Evolutionary conservation across 305 asterid genomes (phyloP).

Genomic region (Solanum hybrid): DNA sequence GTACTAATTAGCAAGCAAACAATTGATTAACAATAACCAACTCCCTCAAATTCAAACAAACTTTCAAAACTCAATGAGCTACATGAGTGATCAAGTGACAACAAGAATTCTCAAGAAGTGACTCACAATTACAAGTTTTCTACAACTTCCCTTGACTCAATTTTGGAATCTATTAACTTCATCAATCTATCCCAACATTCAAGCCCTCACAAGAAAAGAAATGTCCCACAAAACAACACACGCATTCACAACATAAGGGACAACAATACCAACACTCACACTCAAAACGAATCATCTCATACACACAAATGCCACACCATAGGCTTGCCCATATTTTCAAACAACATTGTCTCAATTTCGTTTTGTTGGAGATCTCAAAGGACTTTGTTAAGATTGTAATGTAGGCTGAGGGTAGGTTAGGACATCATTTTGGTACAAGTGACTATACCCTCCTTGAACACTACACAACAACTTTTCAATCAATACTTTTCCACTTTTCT

Average conservation of each 20-base stretch:
- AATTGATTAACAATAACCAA: background rate
- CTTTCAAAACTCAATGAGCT: background rate
- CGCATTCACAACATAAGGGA: background rate
- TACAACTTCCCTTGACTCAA: background rate
- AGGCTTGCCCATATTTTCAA: no score
- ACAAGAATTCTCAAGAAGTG: background rate
- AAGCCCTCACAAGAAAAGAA: background rate
- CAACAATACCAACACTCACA: background rate
- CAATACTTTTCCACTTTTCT: background rate
- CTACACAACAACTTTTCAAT: background rate
- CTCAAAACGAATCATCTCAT: no score
- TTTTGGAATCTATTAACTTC: background rate
- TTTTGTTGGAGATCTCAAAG: no score
- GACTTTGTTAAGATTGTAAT: no score
- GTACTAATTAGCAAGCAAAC: background rate
- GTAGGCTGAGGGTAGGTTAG: no score
- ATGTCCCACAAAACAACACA: background rate
- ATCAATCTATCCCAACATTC: background rate
- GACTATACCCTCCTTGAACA: background rate
- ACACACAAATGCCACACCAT: no score
- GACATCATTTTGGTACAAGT: background rate
- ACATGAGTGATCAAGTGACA: background rate
- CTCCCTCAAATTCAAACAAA: background rate
- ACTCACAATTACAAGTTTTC: background rate
- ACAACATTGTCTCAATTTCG: no score